Base-by-base conservation (phyloP, 345 rosid species). In the Lumnitzera racemosa region DNA sequence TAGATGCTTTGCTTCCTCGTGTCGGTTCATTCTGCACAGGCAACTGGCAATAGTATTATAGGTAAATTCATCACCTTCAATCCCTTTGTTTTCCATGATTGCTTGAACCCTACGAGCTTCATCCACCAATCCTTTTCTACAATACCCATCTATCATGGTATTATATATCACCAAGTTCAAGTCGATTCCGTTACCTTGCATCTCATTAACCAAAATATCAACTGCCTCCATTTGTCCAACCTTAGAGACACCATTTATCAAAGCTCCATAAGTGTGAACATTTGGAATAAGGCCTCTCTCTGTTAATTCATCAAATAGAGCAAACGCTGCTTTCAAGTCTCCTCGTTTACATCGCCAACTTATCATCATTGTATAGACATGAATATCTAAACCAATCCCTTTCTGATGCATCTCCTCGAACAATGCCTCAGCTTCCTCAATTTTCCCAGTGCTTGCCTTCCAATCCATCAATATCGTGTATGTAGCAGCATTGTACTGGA, bases 241-340 rank as follows among this genome's bases (percentile, higher is more conserved):
- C 75, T 80, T 85, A 80, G 96, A 91, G 46, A 87, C 76, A n/a
- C 98, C 96, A 61, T 80, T 71, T 1, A 91, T 78, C 64, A 91
- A 66, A 54, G 82, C 84, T 55, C 96, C 95, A 14, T 85, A 91
- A 56, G 91, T 84, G 59, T 80, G 74, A 67, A 67, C 62, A 74
- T 57, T 89, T 2, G 96, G 80, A 55, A 71, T 76, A 62, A 87
- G 62, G 9, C 96, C 95, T 63, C 68, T 80, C 72, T 76, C 67
- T 13, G 62, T 64, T 74, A 83, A 56, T 61, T 89, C 96, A 74
- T 91, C 98, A 74, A 91, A 89, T 73, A 91, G 71, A 3, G 72
- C 62, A 67, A 85, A 71, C 3, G 92, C 95, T 52, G 75, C 81
- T 59, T 78, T 91, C 17, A 85, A 53, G 50, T 82, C 71, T 50